Conservation (phyloP, 1,139 yeast species). For the Protomyces inouyei region DNA sequence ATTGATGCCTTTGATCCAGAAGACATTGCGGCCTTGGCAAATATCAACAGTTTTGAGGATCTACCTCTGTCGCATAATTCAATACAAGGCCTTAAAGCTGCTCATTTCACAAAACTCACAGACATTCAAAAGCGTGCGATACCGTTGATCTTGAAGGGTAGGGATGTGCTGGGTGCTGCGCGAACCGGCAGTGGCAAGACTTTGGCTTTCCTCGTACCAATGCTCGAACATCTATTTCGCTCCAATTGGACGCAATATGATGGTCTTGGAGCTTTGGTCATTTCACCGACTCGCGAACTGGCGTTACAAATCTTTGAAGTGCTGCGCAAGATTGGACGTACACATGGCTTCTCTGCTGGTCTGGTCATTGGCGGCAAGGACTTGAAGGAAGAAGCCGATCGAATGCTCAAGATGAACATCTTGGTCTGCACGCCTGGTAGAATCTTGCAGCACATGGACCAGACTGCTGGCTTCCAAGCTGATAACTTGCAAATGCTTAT, state of each 20-base stretch:
- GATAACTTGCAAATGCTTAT: constrained; percentile 76
- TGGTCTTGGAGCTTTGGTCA: constrained; percentile 87
- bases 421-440: constrained; percentile 96
- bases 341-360: constrained; percentile 83
- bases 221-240: constrained; percentile 43
- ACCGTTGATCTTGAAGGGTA: constrained; percentile 69
- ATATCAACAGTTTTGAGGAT: constrained; percentile 12
- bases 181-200: constrained; percentile 97
- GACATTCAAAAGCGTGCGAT: constrained; percentile 82
- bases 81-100: constrained; percentile 58
- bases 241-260: constrained; percentile 81
- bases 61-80: constrained; percentile 25
- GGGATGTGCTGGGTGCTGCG: constrained; percentile 88
- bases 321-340: constrained; percentile 72
- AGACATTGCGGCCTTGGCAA: background rate
- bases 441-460: constrained; percentile 89
- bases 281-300: constrained; percentile 90
- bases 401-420: constrained; percentile 77
- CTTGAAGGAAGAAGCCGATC: constrained; percentile 76
- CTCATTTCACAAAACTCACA: constrained; percentile 64
- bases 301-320: constrained; percentile 95
- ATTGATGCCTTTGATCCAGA: constrained; percentile 31
- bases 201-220: constrained; percentile 79
- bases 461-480: constrained; percentile 78
- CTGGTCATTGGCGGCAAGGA: constrained; percentile 96